These are phyloP conservation scores for Solanum clarkiae DNA, from an alignment of 257 asterid genomes.

Conservation along the genomic window DNA sequence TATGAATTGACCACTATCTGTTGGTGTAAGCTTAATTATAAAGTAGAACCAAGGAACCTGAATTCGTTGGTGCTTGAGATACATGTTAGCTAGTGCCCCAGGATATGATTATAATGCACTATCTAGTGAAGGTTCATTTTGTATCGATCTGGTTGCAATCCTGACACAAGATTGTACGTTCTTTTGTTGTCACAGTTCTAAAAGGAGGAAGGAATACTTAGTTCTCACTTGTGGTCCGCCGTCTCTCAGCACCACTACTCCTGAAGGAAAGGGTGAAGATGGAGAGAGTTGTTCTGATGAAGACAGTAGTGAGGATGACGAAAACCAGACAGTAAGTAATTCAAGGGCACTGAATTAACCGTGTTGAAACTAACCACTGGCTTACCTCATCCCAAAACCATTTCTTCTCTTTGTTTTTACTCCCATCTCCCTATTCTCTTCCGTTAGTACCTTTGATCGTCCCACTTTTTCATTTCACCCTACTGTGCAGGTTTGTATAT, in stretches of 20 bases:
- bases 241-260: slow-evolving; percentile 50
- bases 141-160: background rate
- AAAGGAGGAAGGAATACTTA: slow-evolving; percentile 79
- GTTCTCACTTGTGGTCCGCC: slow-evolving; percentile 86
- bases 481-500: slow-evolving; percentile 42
- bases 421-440: background rate
- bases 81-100: background rate
- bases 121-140: background rate
- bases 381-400: background rate
- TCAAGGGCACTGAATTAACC: background rate
- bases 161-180: background rate
- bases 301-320: slow-evolving; percentile 65
- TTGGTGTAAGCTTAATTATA: background rate
- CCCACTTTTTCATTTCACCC: background rate
- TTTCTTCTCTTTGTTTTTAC: background rate
- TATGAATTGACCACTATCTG: background rate
- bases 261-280: slow-evolving; percentile 57
- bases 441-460: background rate
- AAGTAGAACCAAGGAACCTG: background rate
- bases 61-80: background rate
- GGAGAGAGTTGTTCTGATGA: slow-evolving; percentile 68
- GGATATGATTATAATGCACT: background rate
- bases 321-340: slow-evolving; percentile 49
- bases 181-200: slow-evolving; percentile 41
- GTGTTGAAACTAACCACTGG: background rate